Conservation (phyloP, 1,284 basidiomycete species). For the Xerocomus amazonicus region DNA sequence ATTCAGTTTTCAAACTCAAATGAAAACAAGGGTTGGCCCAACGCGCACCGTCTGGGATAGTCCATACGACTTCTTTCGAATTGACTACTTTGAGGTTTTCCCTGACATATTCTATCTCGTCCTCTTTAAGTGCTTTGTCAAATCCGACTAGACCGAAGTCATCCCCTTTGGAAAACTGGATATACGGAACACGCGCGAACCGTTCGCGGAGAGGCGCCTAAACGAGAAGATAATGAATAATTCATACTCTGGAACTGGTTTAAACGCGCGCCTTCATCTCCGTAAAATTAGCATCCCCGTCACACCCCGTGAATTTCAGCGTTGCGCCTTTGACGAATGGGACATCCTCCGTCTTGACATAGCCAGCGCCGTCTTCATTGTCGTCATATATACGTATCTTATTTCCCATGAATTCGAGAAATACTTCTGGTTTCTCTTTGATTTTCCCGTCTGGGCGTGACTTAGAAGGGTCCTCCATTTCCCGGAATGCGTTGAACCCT, state of each 20-base stretch:
- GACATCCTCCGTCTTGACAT: constrained; percentile 67
- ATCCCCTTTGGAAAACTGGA: constrained; percentile 63
- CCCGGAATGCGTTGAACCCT: constrained; percentile 88
- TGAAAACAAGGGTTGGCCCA: not conserved
- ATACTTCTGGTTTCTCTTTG: constrained; percentile 54
- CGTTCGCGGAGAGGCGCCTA: constrained; percentile 76
- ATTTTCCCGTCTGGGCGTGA: constrained; percentile 41
- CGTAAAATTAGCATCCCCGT: constrained; percentile 60
- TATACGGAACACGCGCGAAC: constrained; percentile 70
- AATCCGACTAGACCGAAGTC: constrained; percentile 68
- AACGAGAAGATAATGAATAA: not conserved
- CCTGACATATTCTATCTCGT: constrained; percentile 62
- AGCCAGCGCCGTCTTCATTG: constrained; percentile 51
- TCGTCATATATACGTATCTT: constrained; percentile 65
- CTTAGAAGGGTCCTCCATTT: constrained; percentile 53
- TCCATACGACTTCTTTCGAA: constrained; percentile 60
- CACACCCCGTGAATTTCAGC: constrained; percentile 71
- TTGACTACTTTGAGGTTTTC: constrained; percentile 61
- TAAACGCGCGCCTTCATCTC: constrained; percentile 59
- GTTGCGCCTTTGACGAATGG: constrained; percentile 71
- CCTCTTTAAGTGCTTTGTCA: constrained; percentile 66
- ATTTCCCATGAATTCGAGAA: constrained; percentile 66
- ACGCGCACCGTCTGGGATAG: constrained; percentile 52
- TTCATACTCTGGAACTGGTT: not conserved
- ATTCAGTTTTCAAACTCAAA: not conserved